Percentiles rank a stretch among this genome's conserved stretches.
Evolutionary conservation across 495 filamentous ascomycete genomes (phyloP).

Genomic region (Penicillium cosmopolitanum): DNA sequence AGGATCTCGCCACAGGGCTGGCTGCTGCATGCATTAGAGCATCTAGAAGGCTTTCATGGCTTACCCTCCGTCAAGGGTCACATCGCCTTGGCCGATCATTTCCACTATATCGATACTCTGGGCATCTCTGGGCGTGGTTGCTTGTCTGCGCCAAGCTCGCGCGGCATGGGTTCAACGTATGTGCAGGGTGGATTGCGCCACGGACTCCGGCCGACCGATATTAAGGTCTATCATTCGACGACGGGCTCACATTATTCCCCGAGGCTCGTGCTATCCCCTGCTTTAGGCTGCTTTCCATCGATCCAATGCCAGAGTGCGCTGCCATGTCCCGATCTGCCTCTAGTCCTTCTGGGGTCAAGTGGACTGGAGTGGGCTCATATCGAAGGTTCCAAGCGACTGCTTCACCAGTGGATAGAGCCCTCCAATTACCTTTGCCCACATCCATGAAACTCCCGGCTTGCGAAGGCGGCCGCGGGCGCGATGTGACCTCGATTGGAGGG

Average conservation of each 20-base stretch:
- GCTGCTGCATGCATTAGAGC: conserved; percentile 2
- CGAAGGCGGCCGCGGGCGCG: conserved; percentile 7
- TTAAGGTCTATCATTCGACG: neutral
- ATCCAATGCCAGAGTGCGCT: neutral
- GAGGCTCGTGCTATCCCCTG: neutral
- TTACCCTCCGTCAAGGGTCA: conserved; percentile 19
- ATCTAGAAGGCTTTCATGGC: conserved; percentile 1
- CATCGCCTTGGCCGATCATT: conserved; percentile 9
- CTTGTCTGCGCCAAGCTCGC: neutral
- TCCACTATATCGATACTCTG: neutral
- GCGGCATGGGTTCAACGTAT: conserved; percentile 17
- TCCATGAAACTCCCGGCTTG: neutral
- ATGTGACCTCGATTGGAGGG: conserved; percentile 25
- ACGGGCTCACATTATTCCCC: neutral
- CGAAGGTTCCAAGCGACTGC: conserved; percentile 12
- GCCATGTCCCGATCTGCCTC: neutral
- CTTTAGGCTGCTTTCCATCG: neutral
- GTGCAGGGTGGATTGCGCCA: conserved; percentile 15
- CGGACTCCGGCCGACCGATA: conserved; percentile 19
- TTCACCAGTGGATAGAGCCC: conserved; percentile 7
- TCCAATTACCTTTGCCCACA: conserved; percentile 16
- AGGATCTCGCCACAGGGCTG: conserved; percentile 15
- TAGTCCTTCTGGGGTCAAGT: conserved; percentile 6
- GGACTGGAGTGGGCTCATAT: neutral
- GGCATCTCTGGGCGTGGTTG: neutral